A percentile compares a stretch with the other conserved stretches of the same genome.
Evolutionary conservation across 768 basidiomycete species (phyloP).

Genomic region (Rhodotorula graminis): DNA sequence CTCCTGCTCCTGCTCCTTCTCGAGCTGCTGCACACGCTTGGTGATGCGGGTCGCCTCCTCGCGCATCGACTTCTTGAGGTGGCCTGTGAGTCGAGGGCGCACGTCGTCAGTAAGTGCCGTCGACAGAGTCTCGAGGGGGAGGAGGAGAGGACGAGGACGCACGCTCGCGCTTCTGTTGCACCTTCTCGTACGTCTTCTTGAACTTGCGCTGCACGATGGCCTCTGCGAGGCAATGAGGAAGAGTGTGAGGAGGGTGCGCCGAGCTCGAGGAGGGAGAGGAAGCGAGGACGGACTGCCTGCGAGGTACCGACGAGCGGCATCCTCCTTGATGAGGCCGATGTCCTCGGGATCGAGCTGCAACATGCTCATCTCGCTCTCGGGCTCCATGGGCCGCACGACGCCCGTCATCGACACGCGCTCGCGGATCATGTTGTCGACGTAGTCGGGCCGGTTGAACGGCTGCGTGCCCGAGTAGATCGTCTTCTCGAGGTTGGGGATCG

Average conservation of each 20-base stretch:
- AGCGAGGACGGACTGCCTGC: slow-evolving; percentile 44
- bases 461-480: slow-evolving; percentile 38
- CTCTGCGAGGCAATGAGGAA: slow-evolving; percentile 47
- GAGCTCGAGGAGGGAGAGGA: too few relatives aligned
- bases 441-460: slow-evolving; percentile 39
- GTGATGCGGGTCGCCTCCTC: slow-evolving; percentile 61
- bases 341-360: slow-evolving; percentile 61
- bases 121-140: not conserved
- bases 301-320: slow-evolving; percentile 68
- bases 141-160: slow-evolving; percentile 49
- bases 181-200: slow-evolving; percentile 53
- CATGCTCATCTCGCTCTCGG: slow-evolving; percentile 61
- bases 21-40: slow-evolving; percentile 51
- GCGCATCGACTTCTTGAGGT: slow-evolving; percentile 54
- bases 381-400: slow-evolving; percentile 73
- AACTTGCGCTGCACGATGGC: slow-evolving; percentile 65
- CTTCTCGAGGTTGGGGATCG: slow-evolving; percentile 24
- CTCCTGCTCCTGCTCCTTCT: slow-evolving; percentile 42
- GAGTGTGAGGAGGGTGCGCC: not conserved
- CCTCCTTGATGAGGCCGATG: slow-evolving; percentile 72
- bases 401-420: slow-evolving; percentile 83
- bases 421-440: slow-evolving; percentile 67
- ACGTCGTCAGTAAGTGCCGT: too few relatives aligned
- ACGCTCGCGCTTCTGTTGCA: slow-evolving; percentile 65
- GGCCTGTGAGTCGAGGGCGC: slow-evolving; percentile 1